Base-by-base conservation (phyloP, 2,329 filamentous ascomycete species). In the Cytospora piceicola region DNA sequence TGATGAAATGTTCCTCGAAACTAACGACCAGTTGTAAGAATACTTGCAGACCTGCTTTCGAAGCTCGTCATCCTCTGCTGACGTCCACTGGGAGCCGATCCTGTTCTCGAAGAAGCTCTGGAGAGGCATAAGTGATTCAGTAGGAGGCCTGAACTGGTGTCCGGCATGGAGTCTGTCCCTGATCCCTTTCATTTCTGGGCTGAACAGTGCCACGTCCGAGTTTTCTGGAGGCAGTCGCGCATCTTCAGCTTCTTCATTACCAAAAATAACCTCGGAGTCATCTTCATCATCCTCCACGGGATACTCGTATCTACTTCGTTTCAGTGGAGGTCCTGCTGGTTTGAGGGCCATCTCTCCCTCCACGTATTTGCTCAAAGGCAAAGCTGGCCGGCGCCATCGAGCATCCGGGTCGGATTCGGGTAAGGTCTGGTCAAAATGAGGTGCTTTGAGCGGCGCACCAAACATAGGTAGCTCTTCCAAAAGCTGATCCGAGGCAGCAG, bases 11-110 rank as follows among this genome's bases (percentile, higher is more conserved):
- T 94, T 89, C 71, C 87, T 91, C 1, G 94, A 92, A 62, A 98
- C 97, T 6, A 99, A 82, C 3, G 93, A 96, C 95, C 95, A 99
- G 72, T 99, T 99, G 80, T 97, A 98, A 0, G 93, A 93, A 73
- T 95, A 96, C 69, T 98, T 93, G 71, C 93, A 91, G 22, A 97
- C 95, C 51, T 96, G 83, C 55, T 84, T 85, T 62, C 92, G 89
- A 8, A 99, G 82, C 76, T 96, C 93, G 71, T 98, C 94, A 71
- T 99, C 95, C 75, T 99, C 95, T 3, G 90, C 83, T 74, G 88
- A 85, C 0, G 93, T 92, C 95, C 95, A 99, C 73, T 97, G 93
- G 3, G 95, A 98, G 2, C 93, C 89, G 61, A 85, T 88, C 49
- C 95, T 86, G 68, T 87, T 90, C 76, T 99, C 94, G 73, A 96